These are phyloP conservation scores for Leccinum rimulosum DNA, from an alignment of 768 basidiomycete genomes.

Conservation along the genomic window DNA sequence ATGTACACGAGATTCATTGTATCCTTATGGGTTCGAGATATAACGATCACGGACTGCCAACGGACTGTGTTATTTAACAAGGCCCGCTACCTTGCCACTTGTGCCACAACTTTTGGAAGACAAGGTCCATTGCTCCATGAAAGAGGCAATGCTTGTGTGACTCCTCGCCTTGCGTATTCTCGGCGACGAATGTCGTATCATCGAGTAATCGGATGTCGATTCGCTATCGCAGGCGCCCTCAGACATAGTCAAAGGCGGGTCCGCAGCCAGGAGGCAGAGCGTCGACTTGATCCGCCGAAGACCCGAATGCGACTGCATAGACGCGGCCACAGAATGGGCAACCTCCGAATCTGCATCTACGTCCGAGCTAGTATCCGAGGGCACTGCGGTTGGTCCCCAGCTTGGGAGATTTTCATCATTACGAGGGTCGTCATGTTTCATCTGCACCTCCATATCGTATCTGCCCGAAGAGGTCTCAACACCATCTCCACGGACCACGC, in stretches of 20 bases:
- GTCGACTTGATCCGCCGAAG: conserved; percentile 33
- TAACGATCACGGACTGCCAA: background rate
- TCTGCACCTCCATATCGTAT: conserved; percentile 40
- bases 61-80: background rate
- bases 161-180: conserved; percentile 47
- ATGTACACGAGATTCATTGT: conserved; percentile 11
- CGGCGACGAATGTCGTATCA: conserved; percentile 43
- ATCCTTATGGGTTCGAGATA: background rate
- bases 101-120: conserved; percentile 56
- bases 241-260: conserved; percentile 15
- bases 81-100: conserved; percentile 8
- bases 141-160: conserved; percentile 55
- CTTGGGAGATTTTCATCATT: conserved; percentile 46
- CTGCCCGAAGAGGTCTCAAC: conserved; percentile 46
- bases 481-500: conserved; percentile 75
- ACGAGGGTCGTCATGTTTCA: conserved; percentile 25
- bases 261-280: conserved; percentile 24
- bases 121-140: conserved; percentile 57
- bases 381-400: conserved; percentile 40
- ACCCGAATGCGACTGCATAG: conserved; percentile 15
- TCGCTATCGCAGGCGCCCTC: conserved; percentile 4
- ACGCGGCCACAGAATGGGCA: conserved; percentile 4
- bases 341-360: conserved; percentile 5
- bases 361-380: conserved; percentile 1
- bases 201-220: conserved; percentile 23